phyloP scores from a whole-genome alignment of 164 flowering plant species.

The Amborella trichopoda region DNA sequence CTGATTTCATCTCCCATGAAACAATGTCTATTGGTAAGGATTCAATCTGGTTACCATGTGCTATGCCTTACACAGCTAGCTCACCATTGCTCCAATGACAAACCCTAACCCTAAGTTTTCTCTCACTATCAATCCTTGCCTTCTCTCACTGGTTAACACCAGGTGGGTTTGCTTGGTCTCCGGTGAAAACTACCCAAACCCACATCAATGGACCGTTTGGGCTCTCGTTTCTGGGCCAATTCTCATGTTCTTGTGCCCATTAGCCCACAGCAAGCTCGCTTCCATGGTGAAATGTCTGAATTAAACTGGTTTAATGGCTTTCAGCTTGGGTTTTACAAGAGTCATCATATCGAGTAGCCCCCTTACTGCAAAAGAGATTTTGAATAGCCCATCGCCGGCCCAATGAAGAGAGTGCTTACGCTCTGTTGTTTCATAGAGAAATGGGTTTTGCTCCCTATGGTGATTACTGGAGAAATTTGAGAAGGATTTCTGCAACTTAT shows the following conservation, averaged over 20 bases:
- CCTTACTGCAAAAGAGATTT: conserved; percentile 33
- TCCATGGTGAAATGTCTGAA: conserved; percentile 9
- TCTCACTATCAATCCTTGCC: too few species aligned
- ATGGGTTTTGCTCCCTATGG: conserved; percentile 62
- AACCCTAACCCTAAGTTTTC: too few species aligned
- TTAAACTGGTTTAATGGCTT: conserved; percentile 30
- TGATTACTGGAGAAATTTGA: conserved; percentile 44
- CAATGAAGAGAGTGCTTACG: conserved; percentile 48
- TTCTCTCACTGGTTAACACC: too few species aligned
- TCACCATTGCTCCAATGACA: too few species aligned
- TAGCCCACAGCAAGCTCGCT: conserved; percentile 26
- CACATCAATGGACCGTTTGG: conserved; percentile 63
- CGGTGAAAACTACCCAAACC: too few species aligned
- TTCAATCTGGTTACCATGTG: too few species aligned
- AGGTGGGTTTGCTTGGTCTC: too few species aligned
- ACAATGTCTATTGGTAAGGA: too few species aligned
- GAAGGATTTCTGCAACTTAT: conserved; percentile 38
- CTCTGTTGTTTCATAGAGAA: conserved; percentile 44
- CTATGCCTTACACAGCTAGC: too few species aligned
- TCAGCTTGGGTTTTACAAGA: conserved; percentile 44
- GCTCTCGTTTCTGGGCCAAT: conserved; percentile 41
- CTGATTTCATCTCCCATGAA: too few species aligned
- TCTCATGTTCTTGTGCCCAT: conserved; percentile 25
- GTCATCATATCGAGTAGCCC: conserved; percentile 35
- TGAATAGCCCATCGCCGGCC: conserved; percentile 44